A percentile compares a stretch with the other conserved stretches of the same genome.
Evolutionary conservation across 2,329 filamentous ascomycete genomes (phyloP).

Genomic region (Diatrype stigma): DNA sequence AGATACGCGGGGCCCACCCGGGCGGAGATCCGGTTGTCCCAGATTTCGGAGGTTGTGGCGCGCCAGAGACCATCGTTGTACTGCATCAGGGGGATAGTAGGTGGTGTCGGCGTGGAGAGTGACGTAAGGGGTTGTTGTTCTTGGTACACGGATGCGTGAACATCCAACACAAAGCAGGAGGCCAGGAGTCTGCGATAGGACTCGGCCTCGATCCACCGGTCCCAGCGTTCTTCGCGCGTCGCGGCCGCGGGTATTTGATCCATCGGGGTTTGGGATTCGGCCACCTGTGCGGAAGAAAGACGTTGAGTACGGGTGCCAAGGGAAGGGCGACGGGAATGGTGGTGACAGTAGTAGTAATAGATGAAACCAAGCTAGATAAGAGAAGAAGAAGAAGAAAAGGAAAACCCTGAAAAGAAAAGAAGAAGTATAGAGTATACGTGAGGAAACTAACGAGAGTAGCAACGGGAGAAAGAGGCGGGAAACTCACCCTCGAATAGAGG

Average conservation of each 20-base stretch:
- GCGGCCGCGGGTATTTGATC: slow-evolving; percentile 13
- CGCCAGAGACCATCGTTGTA: slow-evolving; percentile 46
- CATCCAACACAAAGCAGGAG: slow-evolving; percentile 53
- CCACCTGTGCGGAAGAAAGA: slow-evolving; percentile 36
- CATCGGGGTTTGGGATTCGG: slow-evolving; percentile 27
- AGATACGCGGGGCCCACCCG: slow-evolving; percentile 24
- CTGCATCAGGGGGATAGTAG: slow-evolving; percentile 46
- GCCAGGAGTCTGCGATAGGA: slow-evolving; percentile 49
- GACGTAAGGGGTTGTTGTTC: slow-evolving; percentile 41
- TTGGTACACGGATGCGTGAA: slow-evolving; percentile 51
- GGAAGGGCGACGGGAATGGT: slow-evolving; percentile 2
- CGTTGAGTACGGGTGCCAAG: slow-evolving; percentile 30
- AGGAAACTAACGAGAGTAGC: slow-evolving; percentile 28
- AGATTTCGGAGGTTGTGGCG: slow-evolving; percentile 39
- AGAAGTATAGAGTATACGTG: background rate
- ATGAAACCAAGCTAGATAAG: slow-evolving; percentile 24
- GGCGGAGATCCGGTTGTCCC: slow-evolving; percentile 34
- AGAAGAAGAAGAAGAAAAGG: slow-evolving; percentile 4
- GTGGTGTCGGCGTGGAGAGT: slow-evolving; percentile 31
- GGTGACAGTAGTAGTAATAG: background rate
- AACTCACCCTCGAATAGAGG: slow-evolving; percentile 52
- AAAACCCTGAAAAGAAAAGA: slow-evolving; percentile 20
- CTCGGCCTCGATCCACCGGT: slow-evolving; percentile 49
- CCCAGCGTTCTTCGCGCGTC: slow-evolving; percentile 40
- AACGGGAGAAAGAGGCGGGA: slow-evolving; percentile 28